These are phyloP conservation scores for Buddleja alternifolia DNA, from an alignment of 257 asterid genomes.

Conservation along the genomic window DNA sequence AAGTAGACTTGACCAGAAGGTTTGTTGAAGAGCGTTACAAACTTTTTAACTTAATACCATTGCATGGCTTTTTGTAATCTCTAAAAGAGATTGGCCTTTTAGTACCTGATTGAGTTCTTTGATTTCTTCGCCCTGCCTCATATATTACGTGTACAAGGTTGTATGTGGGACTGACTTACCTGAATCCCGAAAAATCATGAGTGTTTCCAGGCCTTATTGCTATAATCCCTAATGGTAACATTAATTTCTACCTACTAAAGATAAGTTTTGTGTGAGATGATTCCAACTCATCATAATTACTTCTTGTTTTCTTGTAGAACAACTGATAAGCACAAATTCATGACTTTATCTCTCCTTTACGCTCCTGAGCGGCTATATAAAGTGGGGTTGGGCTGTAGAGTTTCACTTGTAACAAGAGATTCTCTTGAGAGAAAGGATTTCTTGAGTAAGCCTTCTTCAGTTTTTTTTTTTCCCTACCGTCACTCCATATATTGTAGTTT, in stretches of 20 bases:
- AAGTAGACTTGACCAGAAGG: constrained; percentile 1
- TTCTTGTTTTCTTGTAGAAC: constrained; percentile 25
- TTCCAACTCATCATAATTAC: constrained; percentile 34
- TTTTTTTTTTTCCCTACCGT: not conserved
- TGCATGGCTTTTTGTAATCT: constrained; percentile 13
- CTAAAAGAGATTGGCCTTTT: constrained; percentile 15
- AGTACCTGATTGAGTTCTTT: constrained; percentile 26
- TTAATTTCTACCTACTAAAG: constrained; percentile 47
- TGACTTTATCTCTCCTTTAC: constrained; percentile 15
- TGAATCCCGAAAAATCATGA: constrained; percentile 25
- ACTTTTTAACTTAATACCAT: constrained; percentile 25
- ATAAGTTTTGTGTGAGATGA: constrained; percentile 27
- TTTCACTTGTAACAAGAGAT: not conserved
- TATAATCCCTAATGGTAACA: constrained; percentile 24
- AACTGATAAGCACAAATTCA: constrained; percentile 27
- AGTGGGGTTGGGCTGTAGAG: constrained; percentile 15
- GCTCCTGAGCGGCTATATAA: constrained; percentile 30
- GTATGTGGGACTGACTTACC: constrained; percentile 21
- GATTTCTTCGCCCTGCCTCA: constrained; percentile 36
- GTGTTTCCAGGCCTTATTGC: constrained; percentile 31
- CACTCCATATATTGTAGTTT: not conserved
- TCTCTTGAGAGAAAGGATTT: constrained; percentile 13
- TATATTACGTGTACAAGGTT: constrained; percentile 30
- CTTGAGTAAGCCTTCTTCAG: constrained; percentile 24
- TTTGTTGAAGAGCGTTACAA: constrained; percentile 24